Conservation (phyloP, 2,329 filamentous ascomycete genomes). For the Colletotrichum chlorophyti region DNA sequence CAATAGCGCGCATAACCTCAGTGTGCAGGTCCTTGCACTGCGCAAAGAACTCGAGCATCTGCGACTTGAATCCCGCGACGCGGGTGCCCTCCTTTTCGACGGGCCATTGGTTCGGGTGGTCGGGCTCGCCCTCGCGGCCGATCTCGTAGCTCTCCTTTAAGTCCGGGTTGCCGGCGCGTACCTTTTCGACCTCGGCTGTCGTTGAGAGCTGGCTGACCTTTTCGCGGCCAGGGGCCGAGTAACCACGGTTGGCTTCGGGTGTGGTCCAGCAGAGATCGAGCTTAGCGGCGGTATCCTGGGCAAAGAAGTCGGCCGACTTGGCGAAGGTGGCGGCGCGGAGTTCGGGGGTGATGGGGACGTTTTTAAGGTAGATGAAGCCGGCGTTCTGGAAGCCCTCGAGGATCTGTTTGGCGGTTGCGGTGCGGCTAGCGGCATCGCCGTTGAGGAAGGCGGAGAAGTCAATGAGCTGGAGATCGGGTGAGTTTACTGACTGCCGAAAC, state of each 20-base stretch:
- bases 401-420: conserved; percentile 72
- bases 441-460: conserved; percentile 78
- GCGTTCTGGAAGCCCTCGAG: conserved; percentile 83
- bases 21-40: conserved; percentile 77
- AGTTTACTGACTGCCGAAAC: conserved; percentile 2
- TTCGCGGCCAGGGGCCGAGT: conserved; percentile 73
- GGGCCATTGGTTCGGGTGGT: conserved; percentile 81
- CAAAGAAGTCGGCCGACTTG: conserved; percentile 75
- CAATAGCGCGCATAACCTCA: conserved; percentile 84
- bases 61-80: conserved; percentile 67
- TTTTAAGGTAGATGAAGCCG: conserved; percentile 88
- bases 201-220: conserved; percentile 69
- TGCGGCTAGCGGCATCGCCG: conserved; percentile 65
- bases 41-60: conserved; percentile 79
- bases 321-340: conserved; percentile 69
- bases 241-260: conserved; percentile 76
- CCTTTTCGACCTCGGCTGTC: conserved; percentile 59
- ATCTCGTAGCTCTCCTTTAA: conserved; percentile 73
- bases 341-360: conserved; percentile 72
- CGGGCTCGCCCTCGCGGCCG: conserved; percentile 64
- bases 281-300: conserved; percentile 67
- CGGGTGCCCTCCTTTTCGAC: conserved; percentile 53
- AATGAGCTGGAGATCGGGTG: conserved; percentile 65
- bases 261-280: conserved; percentile 73
- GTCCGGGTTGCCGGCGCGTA: conserved; percentile 66